A percentile compares a stretch with the other conserved stretches of the same genome.
These are phyloP conservation scores for Hibiscus trionum DNA, from an alignment of 345 rosid species.

Conservation along the genomic window DNA sequence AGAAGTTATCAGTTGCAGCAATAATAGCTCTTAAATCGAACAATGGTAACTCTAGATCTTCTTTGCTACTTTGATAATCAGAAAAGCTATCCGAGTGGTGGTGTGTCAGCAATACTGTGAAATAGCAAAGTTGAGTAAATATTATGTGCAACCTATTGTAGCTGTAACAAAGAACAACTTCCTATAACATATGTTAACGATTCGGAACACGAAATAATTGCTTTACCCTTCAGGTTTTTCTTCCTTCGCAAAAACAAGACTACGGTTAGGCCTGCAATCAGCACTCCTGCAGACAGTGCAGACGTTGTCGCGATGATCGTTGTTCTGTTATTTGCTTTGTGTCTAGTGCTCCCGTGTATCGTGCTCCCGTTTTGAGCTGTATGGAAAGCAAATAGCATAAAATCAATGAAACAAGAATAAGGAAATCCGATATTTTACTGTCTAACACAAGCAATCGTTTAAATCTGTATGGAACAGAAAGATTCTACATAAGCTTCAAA, in stretches of 20 bases:
- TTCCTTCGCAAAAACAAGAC: background rate
- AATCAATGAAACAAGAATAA: background rate
- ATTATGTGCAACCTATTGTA: background rate
- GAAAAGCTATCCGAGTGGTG: background rate
- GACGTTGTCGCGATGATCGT: background rate
- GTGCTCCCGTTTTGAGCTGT: background rate
- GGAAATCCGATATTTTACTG: background rate
- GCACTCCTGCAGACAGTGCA: background rate
- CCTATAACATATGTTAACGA: too few species aligned
- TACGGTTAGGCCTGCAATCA: background rate
- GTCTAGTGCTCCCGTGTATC: background rate
- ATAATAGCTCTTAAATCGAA: slow-evolving; percentile 21
- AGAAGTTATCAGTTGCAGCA: slow-evolving; percentile 24
- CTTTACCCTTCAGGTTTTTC: background rate
- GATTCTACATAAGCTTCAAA: too few species aligned
- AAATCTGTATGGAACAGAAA: background rate
- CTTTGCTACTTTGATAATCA: slow-evolving; percentile 8
- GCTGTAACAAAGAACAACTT: background rate
- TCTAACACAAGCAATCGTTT: background rate
- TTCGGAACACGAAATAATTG: background rate
- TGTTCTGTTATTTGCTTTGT: background rate
- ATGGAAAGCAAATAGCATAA: background rate
- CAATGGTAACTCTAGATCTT: slow-evolving; percentile 27
- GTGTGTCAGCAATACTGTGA: background rate
- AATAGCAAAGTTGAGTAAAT: background rate